Evolutionary conservation across 805 yeast species (phyloP).

Genomic region (Torulaspora delbrueckii): DNA sequence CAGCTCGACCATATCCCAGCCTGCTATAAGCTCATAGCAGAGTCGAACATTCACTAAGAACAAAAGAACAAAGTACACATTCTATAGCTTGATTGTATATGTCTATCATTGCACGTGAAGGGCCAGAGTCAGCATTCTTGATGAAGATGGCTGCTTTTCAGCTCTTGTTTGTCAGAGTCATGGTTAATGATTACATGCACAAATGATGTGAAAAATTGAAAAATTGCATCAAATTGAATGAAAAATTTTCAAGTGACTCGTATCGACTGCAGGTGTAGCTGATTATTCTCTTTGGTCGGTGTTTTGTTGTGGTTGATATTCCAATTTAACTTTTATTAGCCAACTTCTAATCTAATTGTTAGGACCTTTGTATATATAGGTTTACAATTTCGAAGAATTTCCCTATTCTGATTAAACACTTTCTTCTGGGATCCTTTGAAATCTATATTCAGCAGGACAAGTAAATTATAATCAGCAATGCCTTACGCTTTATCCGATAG

Average conservation of each 20-base stretch:
- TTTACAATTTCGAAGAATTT: neutral
- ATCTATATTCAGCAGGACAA: neutral
- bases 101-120: neutral
- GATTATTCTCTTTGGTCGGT: neutral
- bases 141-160: neutral
- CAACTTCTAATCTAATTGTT: neutral
- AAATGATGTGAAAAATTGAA: neutral
- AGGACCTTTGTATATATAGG: neutral
- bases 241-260: slow-evolving; percentile 8
- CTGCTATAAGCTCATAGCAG: slow-evolving; percentile 41
- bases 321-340: neutral
- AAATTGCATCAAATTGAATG: neutral
- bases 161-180: slow-evolving; percentile 21
- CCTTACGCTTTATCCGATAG: slow-evolving; percentile 63
- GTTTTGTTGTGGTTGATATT: neutral
- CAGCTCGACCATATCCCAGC: slow-evolving; percentile 50
- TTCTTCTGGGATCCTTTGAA: neutral
- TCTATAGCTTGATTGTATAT: neutral
- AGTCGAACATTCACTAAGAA: neutral
- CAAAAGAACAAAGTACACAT: neutral
- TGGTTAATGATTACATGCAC: slow-evolving; percentile 17
- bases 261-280: neutral
- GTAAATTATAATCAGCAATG: slow-evolving; percentile 24
- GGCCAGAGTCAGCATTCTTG: neutral
- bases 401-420: neutral